Base-by-base conservation (phyloP, 495 filamentous ascomycete species). In the Pyrenula massariospora region DNA sequence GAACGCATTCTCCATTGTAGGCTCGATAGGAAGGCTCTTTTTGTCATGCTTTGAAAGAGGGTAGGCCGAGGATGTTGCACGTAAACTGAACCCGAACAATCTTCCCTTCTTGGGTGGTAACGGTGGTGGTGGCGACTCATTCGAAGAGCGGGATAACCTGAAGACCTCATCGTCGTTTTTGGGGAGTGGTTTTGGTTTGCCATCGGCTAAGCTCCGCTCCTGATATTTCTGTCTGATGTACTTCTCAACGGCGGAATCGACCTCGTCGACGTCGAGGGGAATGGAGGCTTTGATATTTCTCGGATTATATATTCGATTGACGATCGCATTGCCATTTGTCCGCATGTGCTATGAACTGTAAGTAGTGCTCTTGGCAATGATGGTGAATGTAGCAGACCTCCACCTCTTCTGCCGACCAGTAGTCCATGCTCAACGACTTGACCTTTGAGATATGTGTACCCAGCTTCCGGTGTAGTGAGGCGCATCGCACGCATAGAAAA, bases 401-500 rank as follows among this genome's bases (percentile, higher is more conserved):
- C 55, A 98, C 90, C 71, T 98, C 94, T 31, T 96, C 93, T 65
- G 83, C 84, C 49, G 87, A 81, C 93, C 93, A 98, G 53, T 83
- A 89, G 66, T 98, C 93, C 93, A 97, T 96, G 61, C 87, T 95
- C 73, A 97, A 73, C 10, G 91, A 96, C 70, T 98, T 98, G 70
- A 98, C 89, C 70, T 97, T 98, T 50, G 92, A 95, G 56, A 98
- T 88, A 67, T 98, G 93, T 54, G 91, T 97, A 54, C 94, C 94
- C 63, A 97, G 77, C 71, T 97, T 97, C 63, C 93, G 89, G 75
- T 98, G 93, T 67, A 97, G 76, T 24, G 89, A 80, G 56, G 91
- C 93, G 79, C 93, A 98, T 66, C 94, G 89, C 86, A 96, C 91
- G 73, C 93, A 98, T 3, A 98, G 79, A 72, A 98, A 98, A 54